Evolutionary conservation across 805 yeast species (phyloP), one percentile per base, ranked within the genome.

Genomic region (Ogataea corticis): DNA sequence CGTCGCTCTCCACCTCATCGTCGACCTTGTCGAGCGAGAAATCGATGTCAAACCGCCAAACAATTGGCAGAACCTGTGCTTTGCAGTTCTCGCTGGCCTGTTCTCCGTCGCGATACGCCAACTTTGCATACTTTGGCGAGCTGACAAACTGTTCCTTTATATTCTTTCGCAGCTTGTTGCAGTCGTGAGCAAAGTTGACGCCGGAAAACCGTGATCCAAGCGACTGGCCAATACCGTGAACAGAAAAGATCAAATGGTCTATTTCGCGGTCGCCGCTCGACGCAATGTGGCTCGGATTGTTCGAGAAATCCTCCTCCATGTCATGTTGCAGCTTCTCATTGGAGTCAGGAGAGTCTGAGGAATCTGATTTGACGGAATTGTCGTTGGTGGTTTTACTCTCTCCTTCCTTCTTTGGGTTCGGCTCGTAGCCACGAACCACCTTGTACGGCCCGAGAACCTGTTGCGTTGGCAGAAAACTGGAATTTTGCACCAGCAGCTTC

Each of bases 191-290:
- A 68, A 92, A 94, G 64, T 88, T 88, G 19, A 92, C 84, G 41
- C 85, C 82, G 55, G 90, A 91, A 58, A 85, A 82, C 57, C 79
- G 79, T 37, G 81, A 72, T 1, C 96, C 95, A 41, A 94, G 69
- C 14, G 83, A 79, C 65, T 92, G 99, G 2, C 98, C 99, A 49
- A 92, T 87, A 0, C 99, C 99, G 68, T 92, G 99, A 23, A 92
- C 79, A 59, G 97, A 89, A n/a, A 92, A 70, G 1, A 91, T 79
- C 50, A 92, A 68, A 62, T 76, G 79, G 38, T 72, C 72, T 18
- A 76, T 68, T n/a, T 71, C 66, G 40, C 80, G 61, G 10, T 66
- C 62, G 12, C 65, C 63, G 14, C 59, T 51, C 53, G 71, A 73
- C 25, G 63, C 67, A 0, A 72, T 70, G 18, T 65, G 56, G 51